Percentiles rank a stretch among this genome's conserved stretches.
Evolutionary conservation across 768 basidiomycete species (phyloP).

Genomic region (Macrolepiota fuliginosa): DNA sequence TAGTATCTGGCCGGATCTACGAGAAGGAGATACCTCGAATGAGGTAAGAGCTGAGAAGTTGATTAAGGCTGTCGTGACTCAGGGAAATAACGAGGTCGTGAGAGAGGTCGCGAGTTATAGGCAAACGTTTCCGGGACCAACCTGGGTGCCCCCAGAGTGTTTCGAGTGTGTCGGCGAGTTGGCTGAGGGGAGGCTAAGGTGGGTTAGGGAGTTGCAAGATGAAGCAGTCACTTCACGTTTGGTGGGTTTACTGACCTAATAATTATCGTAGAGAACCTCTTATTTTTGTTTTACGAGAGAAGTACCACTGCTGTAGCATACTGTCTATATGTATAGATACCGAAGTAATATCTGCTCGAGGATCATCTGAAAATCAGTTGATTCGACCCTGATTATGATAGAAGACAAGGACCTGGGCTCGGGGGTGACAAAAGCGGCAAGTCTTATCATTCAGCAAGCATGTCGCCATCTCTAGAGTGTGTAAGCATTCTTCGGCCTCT

Average conservation of each 20-base stretch:
- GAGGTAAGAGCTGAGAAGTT: conserved; percentile 43
- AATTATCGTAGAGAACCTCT: neutral
- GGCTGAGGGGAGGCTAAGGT: conserved; percentile 20
- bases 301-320: neutral
- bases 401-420: neutral
- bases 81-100: conserved; percentile 46
- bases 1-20: conserved; percentile 70
- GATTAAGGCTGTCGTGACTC: conserved; percentile 48
- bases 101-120: conserved; percentile 57
- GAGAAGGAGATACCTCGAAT: conserved; percentile 18
- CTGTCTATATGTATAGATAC: neutral
- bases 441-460: conserved; percentile 12
- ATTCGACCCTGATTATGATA: neutral
- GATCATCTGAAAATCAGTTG: neutral
- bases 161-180: conserved; percentile 32
- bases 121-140: conserved; percentile 36
- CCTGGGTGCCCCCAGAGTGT: conserved; percentile 50
- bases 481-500: conserved; percentile 3
- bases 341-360: neutral
- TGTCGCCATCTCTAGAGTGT: conserved; percentile 12
- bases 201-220: conserved; percentile 15
- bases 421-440: conserved; percentile 8
- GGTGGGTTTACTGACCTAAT: neutral
- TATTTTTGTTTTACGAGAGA: neutral
- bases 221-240: neutral